phyloP scores from a whole-genome alignment of 768 basidiomycete genomes.

The Boletus tomentosulus region DNA sequence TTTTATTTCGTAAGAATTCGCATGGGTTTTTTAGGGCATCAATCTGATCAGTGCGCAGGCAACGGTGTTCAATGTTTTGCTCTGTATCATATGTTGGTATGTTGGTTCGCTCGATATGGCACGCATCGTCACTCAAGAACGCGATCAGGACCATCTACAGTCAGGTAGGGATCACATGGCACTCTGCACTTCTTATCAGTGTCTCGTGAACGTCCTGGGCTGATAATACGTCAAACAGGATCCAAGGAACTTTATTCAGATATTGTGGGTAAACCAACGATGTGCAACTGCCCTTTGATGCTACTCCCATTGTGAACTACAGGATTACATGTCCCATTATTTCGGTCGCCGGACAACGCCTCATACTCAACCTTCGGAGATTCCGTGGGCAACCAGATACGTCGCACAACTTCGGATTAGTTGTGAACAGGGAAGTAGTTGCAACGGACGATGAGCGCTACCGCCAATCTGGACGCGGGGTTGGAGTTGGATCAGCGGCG shows the following conservation, averaged over 20 bases:
- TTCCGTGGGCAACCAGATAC: slow-evolving; percentile 1
- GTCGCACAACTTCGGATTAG: background rate
- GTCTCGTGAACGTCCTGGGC: background rate
- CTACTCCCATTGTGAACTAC: background rate
- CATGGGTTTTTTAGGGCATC: background rate
- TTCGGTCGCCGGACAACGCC: slow-evolving; percentile 14
- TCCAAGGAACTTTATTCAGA: background rate
- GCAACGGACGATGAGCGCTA: background rate
- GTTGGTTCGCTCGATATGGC: background rate
- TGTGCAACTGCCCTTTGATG: background rate
- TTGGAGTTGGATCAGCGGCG: background rate
- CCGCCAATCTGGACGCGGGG: background rate
- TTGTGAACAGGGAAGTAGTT: background rate
- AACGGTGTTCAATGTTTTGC: slow-evolving; percentile 9
- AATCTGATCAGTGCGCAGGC: slow-evolving; percentile 4
- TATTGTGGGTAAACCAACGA: background rate
- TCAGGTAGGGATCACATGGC: slow-evolving; percentile 4
- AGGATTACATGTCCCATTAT: background rate
- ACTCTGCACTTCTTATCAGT: no score
- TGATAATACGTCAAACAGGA: background rate
- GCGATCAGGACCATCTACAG: slow-evolving; percentile 7
- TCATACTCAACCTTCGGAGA: slow-evolving; percentile 11
- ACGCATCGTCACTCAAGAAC: background rate
- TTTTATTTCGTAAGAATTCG: slow-evolving; percentile 18
- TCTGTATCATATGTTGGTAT: slow-evolving; percentile 17